Evolutionary conservation across 2,329 filamentous ascomycete genomes (phyloP).

Genomic region (Rhinocladiella mackenziei): DNA sequence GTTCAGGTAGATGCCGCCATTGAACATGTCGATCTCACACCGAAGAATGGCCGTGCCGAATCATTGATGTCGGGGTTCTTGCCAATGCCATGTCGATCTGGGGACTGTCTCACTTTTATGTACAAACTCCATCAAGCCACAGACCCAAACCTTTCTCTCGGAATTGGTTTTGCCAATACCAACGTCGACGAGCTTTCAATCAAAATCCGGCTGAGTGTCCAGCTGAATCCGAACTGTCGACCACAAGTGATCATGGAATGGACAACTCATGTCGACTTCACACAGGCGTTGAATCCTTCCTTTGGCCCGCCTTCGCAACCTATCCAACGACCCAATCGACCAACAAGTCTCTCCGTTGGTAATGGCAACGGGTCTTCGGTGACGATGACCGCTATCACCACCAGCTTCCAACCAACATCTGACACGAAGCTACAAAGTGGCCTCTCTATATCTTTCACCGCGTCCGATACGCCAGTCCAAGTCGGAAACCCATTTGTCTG

Average conservation of each 20-base stretch:
- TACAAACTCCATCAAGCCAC: slow-evolving; percentile 49
- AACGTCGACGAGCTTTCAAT: slow-evolving; percentile 45
- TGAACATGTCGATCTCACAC: slow-evolving; percentile 44
- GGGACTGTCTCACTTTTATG: slow-evolving; percentile 55
- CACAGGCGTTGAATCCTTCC: slow-evolving; percentile 44
- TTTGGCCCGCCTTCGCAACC: slow-evolving; percentile 45
- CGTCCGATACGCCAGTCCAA: slow-evolving; percentile 44
- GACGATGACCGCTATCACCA: slow-evolving; percentile 19
- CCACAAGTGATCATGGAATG: slow-evolving; percentile 48
- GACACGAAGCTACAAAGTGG: slow-evolving; percentile 11
- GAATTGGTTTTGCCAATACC: slow-evolving; percentile 25
- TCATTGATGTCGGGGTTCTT: slow-evolving; percentile 38
- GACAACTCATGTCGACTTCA: slow-evolving; percentile 49
- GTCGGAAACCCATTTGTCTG: slow-evolving; percentile 54
- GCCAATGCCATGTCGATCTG: slow-evolving; percentile 46
- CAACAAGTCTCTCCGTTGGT: slow-evolving; percentile 40
- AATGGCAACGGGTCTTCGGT: slow-evolving; percentile 5
- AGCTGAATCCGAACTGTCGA: slow-evolving; percentile 39
- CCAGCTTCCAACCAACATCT: slow-evolving; percentile 13
- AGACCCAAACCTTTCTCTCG: slow-evolving; percentile 27
- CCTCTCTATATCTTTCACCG: slow-evolving; percentile 55
- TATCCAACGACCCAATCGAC: slow-evolving; percentile 44
- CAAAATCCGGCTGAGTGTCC: slow-evolving; percentile 42
- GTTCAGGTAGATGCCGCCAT: slow-evolving; percentile 49
- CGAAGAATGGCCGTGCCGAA: slow-evolving; percentile 48